These are phyloP conservation scores for Blastocystis sp. DNA, from an alignment of 352 stramenopile species.

Conservation along the genomic window DNA sequence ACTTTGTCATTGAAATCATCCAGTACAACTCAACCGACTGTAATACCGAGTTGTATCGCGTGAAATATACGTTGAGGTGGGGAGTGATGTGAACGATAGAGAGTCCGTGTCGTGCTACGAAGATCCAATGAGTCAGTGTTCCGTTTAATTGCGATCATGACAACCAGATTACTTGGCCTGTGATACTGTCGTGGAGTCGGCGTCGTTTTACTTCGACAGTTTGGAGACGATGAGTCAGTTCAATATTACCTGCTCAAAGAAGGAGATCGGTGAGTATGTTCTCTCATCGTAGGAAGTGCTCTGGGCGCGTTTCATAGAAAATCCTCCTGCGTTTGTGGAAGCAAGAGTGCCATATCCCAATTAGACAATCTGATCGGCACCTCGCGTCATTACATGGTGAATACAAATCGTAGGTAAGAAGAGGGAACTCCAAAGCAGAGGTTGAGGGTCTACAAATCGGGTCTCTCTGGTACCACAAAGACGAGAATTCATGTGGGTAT, in stretches of 20 bases:
- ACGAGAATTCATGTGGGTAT: not conserved
- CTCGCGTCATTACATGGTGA: not conserved
- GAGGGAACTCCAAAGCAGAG: not conserved
- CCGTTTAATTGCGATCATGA: not conserved
- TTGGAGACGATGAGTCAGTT: not conserved
- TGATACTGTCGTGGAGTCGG: not conserved
- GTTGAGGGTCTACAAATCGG: not conserved
- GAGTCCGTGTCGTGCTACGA: not conserved
- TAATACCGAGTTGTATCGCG: not conserved
- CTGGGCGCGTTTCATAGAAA: not conserved
- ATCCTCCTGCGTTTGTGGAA: not conserved
- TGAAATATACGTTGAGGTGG: not conserved
- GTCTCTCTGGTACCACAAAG: not conserved
- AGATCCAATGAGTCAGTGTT: not conserved
- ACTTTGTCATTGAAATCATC: conserved; percentile 19
- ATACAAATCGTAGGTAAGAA: not conserved
- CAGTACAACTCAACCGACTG: not conserved
- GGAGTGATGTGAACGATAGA: not conserved
- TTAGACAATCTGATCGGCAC: not conserved
- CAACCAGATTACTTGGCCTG: not conserved
- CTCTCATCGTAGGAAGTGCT: not conserved
- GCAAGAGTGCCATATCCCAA: not conserved
- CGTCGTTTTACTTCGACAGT: not conserved
- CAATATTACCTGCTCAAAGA: not conserved
- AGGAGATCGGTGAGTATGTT: not conserved